These are phyloP conservation scores for Diutina rugosa DNA, from an alignment of 1,139 yeast species.

Conservation along the genomic window DNA sequence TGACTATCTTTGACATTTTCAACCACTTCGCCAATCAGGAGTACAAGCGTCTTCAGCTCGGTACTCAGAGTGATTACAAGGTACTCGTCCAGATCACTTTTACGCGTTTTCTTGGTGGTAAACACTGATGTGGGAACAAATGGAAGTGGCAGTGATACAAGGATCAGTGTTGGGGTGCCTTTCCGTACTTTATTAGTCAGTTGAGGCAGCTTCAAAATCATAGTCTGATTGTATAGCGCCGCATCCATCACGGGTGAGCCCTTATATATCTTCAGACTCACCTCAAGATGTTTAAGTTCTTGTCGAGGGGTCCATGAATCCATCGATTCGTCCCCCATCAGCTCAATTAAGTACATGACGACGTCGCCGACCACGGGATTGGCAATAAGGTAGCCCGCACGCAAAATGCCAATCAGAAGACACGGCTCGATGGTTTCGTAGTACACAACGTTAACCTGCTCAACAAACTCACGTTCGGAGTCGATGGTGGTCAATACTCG, in stretches of 20 bases:
- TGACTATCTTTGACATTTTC: constrained; percentile 65
- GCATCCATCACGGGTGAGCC: constrained; percentile 49
- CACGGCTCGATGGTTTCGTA: constrained; percentile 67
- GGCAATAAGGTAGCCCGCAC: constrained; percentile 65
- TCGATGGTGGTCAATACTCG: constrained; percentile 41
- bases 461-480: constrained; percentile 14
- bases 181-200: constrained; percentile 39
- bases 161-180: constrained; percentile 46
- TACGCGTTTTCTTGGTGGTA: constrained; percentile 36
- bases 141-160: constrained; percentile 68
- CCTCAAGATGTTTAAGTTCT: constrained; percentile 41
- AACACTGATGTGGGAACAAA: constrained; percentile 44
- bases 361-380: constrained; percentile 53
- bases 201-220: constrained; percentile 13
- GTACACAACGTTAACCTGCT: constrained; percentile 34
- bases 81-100: constrained; percentile 45
- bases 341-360: constrained; percentile 61
- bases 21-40: constrained; percentile 69
- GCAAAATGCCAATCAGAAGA: constrained; percentile 44
- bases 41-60: constrained; percentile 45
- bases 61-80: constrained; percentile 38
- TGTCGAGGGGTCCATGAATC: constrained; percentile 8
- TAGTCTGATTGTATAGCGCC: constrained; percentile 19
- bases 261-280: constrained; percentile 39
- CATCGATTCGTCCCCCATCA: constrained; percentile 44